These are phyloP conservation scores for Lactarius pseudohatsudake DNA, from an alignment of 768 basidiomycete species.

Conservation along the genomic window DNA sequence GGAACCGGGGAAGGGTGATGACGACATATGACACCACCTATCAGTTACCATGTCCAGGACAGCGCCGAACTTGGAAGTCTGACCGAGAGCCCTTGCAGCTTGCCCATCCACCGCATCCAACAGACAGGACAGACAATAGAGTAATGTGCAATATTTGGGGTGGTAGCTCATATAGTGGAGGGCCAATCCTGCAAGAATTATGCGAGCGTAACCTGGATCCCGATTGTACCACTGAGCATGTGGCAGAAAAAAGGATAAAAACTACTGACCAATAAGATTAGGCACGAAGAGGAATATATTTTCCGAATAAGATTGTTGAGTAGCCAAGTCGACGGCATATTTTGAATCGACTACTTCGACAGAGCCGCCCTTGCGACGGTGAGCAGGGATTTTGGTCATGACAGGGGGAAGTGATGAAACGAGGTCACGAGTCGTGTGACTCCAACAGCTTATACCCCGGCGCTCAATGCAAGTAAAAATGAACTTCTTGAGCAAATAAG, in stretches of 20 bases:
- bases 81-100: conserved; percentile 82
- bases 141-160: conserved; percentile 86
- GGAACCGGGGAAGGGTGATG: neutral
- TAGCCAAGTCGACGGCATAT: conserved; percentile 83
- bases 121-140: conserved; percentile 88
- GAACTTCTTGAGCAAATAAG: neutral
- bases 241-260: conserved; percentile 16
- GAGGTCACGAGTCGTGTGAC: neutral
- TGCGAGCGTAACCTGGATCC: conserved; percentile 77
- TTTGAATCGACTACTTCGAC: conserved; percentile 80
- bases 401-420: neutral
- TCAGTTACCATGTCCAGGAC: conserved; percentile 99
- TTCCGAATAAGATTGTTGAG: conserved; percentile 83
- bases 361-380: conserved; percentile 49
- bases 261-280: conserved; percentile 82
- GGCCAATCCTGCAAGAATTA: conserved; percentile 86
- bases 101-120: conserved; percentile 95
- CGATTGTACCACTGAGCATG: conserved; percentile 17
- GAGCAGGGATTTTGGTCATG: conserved; percentile 29
- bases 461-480: neutral
- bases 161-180: conserved; percentile 94
- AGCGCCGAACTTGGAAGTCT: conserved; percentile 95
- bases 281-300: conserved; percentile 98
- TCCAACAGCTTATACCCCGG: neutral
- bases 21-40: conserved; percentile 53